These are phyloP conservation scores for Alternaria infectoria DNA, from an alignment of 2,329 filamentous ascomycete species.

Conservation along the genomic window DNA sequence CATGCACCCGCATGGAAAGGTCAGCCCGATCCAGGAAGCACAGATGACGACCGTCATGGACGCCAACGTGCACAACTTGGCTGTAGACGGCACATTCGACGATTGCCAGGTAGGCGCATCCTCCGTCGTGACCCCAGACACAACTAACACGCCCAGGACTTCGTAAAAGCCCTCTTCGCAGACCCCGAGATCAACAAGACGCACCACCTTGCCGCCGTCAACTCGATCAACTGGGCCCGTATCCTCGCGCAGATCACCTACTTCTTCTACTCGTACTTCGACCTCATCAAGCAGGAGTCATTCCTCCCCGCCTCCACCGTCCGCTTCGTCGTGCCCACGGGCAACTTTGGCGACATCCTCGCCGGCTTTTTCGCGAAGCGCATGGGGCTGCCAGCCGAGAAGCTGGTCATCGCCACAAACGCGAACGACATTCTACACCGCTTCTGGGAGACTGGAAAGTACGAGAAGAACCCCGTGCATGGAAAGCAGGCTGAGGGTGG, in stretches of 20 bases:
- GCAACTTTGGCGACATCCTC: constrained; percentile 95
- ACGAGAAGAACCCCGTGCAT: constrained; percentile 79
- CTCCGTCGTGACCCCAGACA: background rate
- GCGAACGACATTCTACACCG: constrained; percentile 97
- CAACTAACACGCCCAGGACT: constrained; percentile 65
- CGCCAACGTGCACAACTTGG: constrained; percentile 88
- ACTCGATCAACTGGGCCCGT: constrained; percentile 95
- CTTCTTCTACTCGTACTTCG: constrained; percentile 95
- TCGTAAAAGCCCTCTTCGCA: constrained; percentile 89
- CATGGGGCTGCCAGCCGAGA: constrained; percentile 88
- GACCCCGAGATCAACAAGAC: constrained; percentile 83
- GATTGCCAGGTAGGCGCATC: constrained; percentile 75
- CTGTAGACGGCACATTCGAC: constrained; percentile 90
- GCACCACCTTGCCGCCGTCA: constrained; percentile 88
- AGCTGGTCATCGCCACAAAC: constrained; percentile 91
- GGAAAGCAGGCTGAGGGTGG: constrained; percentile 64
- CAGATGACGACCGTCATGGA: constrained; percentile 97
- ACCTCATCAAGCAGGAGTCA: constrained; percentile 66
- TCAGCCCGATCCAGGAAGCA: constrained; percentile 90
- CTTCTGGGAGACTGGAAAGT: constrained; percentile 89
- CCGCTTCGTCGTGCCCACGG: constrained; percentile 89
- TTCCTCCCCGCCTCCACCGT: constrained; percentile 69
- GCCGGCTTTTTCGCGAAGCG: constrained; percentile 89
- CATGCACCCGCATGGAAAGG: constrained; percentile 86
- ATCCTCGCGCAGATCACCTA: constrained; percentile 97